phyloP scores from a whole-genome alignment of 345 rosid species.

The Salix caprea region DNA sequence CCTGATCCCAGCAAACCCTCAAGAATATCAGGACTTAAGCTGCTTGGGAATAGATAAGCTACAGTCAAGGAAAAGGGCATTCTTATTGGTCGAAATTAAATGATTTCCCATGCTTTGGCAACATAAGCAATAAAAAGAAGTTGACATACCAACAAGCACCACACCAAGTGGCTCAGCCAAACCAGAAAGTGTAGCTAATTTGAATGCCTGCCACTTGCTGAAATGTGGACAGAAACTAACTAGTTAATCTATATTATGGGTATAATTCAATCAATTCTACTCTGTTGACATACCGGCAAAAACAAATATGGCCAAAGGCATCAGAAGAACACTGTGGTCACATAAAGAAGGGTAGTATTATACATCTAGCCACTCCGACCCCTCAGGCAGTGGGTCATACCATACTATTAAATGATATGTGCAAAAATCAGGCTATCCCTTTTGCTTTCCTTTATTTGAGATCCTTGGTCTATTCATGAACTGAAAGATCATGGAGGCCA shows the following conservation, averaged over 20 bases:
- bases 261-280: neutral
- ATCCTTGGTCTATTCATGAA: neutral
- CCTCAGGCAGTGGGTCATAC: neutral
- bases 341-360: neutral
- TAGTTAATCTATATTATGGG: conserved; percentile 7
- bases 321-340: neutral
- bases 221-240: conserved; percentile 20
- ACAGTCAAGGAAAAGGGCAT: conserved; percentile 25
- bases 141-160: conserved; percentile 69
- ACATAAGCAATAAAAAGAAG: neutral
- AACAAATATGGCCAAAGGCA: neutral
- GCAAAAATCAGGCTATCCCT: neutral
- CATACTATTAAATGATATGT: neutral
- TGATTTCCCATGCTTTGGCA: neutral
- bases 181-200: conserved; percentile 92
- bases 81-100: neutral
- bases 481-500: neutral
- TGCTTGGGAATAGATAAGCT: conserved; percentile 95
- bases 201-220: conserved; percentile 99
- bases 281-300: neutral
- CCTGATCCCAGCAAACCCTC: conserved; percentile 95
- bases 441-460: neutral
- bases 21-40: conserved; percentile 85
- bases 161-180: conserved; percentile 98
- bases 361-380: neutral